Evolutionary conservation across 495 filamentous ascomycete genomes (phyloP).

Genomic region (Tuber aestivum): DNA sequence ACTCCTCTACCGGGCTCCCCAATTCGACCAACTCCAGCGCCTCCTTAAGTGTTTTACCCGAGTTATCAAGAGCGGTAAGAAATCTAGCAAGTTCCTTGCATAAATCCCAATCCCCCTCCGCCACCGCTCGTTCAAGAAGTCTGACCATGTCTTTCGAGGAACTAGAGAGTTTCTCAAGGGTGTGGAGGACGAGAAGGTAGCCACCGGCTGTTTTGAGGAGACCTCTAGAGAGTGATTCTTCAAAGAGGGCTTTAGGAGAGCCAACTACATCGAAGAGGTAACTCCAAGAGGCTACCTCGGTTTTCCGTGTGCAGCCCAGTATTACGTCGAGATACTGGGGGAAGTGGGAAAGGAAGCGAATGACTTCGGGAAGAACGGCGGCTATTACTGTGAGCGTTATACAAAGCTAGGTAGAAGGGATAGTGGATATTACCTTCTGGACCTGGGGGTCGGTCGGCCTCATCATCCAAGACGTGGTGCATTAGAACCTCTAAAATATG

Average conservation of each 20-base stretch:
- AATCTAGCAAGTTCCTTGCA: constrained; percentile 94
- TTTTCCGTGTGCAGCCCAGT: constrained; percentile 96
- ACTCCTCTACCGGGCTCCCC: constrained; percentile 47
- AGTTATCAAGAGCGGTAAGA: constrained; percentile 82
- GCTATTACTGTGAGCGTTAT: constrained; percentile 34
- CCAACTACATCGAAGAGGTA: constrained; percentile 87
- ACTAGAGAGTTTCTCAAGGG: constrained; percentile 75
- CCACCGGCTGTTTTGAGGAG: constrained; percentile 93
- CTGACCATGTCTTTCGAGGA: constrained; percentile 76
- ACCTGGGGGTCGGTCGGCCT: constrained; percentile 70
- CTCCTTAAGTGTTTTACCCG: constrained; percentile 71
- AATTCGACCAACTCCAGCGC: constrained; percentile 68
- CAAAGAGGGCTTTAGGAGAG: constrained; percentile 82
- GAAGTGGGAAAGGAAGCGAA: constrained; percentile 84
- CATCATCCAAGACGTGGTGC: constrained; percentile 89
- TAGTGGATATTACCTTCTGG: constrained; percentile 41
- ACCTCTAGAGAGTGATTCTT: constrained; percentile 75
- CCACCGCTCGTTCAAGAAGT: constrained; percentile 72
- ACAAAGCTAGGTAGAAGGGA: not conserved
- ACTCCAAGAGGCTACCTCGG: constrained; percentile 89
- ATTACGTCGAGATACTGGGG: constrained; percentile 88
- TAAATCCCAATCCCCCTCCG: constrained; percentile 87
- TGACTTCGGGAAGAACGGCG: constrained; percentile 76
- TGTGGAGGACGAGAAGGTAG: constrained; percentile 92
- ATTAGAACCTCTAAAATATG: constrained; percentile 90